phyloP scores from a whole-genome alignment of 1,284 basidiomycete genomes.

The Rhizoctonia solani region DNA sequence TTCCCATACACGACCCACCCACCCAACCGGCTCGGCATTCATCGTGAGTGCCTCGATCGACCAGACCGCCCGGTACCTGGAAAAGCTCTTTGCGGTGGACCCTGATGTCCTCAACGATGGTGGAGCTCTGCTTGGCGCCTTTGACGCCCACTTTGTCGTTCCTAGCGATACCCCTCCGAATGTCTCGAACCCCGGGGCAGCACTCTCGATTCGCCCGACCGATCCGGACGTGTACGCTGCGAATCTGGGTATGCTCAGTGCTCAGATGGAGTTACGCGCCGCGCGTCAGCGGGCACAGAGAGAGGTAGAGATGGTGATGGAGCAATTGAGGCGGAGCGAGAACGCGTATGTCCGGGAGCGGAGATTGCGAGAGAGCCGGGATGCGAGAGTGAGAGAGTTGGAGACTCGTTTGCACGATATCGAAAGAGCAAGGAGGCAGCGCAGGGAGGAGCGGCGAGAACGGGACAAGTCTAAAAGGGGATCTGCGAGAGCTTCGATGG shows the following conservation, averaged over 20 bases:
- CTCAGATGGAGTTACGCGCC: slow-evolving; percentile 2
- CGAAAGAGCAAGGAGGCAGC: slow-evolving; percentile 4
- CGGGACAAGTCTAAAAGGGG: no score
- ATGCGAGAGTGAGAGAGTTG: slow-evolving; percentile 1
- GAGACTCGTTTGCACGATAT: not conserved
- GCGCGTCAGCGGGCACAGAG: not conserved
- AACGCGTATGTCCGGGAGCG: slow-evolving; percentile 22
- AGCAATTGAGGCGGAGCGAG: slow-evolving; percentile 16
- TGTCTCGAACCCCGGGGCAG: not conserved
- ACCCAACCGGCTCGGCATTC: slow-evolving; percentile 61
- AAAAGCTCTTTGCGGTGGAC: slow-evolving; percentile 25
- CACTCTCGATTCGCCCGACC: not conserved
- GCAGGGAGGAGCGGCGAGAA: not conserved
- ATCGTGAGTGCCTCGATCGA: slow-evolving; percentile 54
- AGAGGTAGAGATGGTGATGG: slow-evolving; percentile 6
- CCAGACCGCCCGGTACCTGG: slow-evolving; percentile 52
- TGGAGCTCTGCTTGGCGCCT: slow-evolving; percentile 47
- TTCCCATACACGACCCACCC: slow-evolving; percentile 60
- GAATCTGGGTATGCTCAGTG: slow-evolving; percentile 21
- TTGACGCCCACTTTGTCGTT: slow-evolving; percentile 46
- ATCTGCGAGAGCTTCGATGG: no score
- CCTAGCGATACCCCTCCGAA: not conserved
- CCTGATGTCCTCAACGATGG: slow-evolving; percentile 56
- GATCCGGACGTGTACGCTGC: slow-evolving; percentile 30
- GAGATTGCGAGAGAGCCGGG: slow-evolving; percentile 11